Conservation (phyloP, 805 yeast genomes). For the Grigorovia humatica region DNA sequence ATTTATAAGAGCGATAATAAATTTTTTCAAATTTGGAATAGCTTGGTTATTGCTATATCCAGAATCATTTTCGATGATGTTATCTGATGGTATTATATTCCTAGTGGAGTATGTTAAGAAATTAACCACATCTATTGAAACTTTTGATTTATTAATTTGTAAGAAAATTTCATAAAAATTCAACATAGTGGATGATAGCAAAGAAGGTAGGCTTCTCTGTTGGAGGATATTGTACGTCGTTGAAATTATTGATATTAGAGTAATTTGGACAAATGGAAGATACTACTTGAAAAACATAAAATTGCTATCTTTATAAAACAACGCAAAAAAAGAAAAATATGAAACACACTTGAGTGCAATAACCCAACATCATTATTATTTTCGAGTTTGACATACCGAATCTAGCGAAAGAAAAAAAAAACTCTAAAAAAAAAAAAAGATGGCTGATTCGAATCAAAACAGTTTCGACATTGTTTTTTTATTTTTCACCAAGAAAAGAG, state of each 20-base stretch:
- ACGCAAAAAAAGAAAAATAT: too few species aligned
- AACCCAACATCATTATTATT: not conserved
- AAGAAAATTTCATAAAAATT: constrained; percentile 20
- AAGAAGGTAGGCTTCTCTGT: too few species aligned
- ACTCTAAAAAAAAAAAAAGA: not conserved
- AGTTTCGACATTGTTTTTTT: not conserved
- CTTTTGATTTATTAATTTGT: constrained; percentile 19
- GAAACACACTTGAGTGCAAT: too few species aligned
- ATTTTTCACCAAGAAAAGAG: too few species aligned
- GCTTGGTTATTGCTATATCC: constrained; percentile 47
- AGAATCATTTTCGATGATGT: constrained; percentile 29
- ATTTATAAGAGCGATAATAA: constrained; percentile 62
- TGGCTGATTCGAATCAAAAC: not conserved
- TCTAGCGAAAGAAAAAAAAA: not conserved
- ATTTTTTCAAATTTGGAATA: constrained; percentile 41
- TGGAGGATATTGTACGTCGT: not conserved
- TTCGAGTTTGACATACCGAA: not conserved
- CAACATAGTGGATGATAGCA: not conserved
- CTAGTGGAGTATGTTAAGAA: constrained; percentile 20
- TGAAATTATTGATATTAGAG: not conserved
- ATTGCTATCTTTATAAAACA: too few species aligned
- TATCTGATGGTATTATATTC: constrained; percentile 16
- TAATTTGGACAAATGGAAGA: not conserved
- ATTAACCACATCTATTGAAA: constrained; percentile 22
- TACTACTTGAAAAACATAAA: too few species aligned